Base-by-base conservation (phyloP, 306 rosid species). In the Vigna unguiculata region DNA sequence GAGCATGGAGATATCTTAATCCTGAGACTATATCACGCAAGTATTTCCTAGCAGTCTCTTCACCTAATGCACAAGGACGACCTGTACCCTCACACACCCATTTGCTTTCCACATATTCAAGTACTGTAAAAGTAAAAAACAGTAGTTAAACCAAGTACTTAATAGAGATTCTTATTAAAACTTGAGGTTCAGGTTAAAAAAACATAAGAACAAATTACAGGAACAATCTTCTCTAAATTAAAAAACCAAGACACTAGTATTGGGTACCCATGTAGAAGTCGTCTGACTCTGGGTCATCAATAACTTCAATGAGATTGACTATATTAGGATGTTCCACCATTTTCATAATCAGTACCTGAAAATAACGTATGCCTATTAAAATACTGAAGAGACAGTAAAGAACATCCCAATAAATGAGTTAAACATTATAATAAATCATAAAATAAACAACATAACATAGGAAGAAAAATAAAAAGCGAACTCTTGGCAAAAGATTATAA, bases 101-200 rank as follows among this genome's bases (percentile, higher is more conserved):
- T 87, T 96, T 96, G 82, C 93, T 96, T 83, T 96, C 98, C 83
- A 93, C 98, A 81, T 89, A 96, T 84, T 96, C 99, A 59, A 96
- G 98, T 83, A 96, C 99, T 96, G 92, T 70, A 75, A 28, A 79
- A 75, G 36, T 62, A 83, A 80, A 63, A 38, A 40, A 58, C 12
- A 78, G 53, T 70, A 55, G 69, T 83, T 81, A 75, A 62, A 59
- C 46, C 78, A 21, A 47, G n/a, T 45, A 14, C 54, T 68, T 24
- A 40, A 14, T 21, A 54, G 71, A 34, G 34, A 38, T 72, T 60
- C 40, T 62, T 62, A 71, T 60, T 61, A 20, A 73, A 76, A 69
- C 32, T 41, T 7, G 25, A 75, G 68, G 74, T 47, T 7, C 25
- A 75, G 68, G 74, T 47, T 62, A 51, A 49, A 62, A 62, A 72